Conservation (phyloP, 768 basidiomycete species). For the Mycena albidolilacea region DNA sequence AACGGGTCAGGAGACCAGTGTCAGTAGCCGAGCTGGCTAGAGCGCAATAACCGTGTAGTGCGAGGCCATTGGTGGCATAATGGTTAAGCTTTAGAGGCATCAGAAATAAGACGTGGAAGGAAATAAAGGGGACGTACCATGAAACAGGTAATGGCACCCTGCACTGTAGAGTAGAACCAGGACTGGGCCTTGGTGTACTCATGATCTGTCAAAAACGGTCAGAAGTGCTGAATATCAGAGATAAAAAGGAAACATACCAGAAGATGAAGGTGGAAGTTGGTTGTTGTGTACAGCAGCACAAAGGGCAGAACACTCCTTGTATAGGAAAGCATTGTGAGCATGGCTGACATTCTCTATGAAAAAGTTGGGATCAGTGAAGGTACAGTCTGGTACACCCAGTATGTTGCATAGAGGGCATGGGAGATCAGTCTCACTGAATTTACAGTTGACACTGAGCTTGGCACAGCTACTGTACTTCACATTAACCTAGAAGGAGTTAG, state of each 20-base stretch:
- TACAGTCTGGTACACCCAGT: background rate
- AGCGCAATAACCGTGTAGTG: background rate
- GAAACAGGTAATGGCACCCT: background rate
- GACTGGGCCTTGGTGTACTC: background rate
- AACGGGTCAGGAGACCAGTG: background rate
- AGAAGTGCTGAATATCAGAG: background rate
- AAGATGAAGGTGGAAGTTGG: background rate
- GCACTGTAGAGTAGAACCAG: background rate
- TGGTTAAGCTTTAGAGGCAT: background rate
- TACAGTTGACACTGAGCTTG: background rate
- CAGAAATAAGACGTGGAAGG: background rate
- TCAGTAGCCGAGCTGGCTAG: background rate
- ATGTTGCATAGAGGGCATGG: background rate
- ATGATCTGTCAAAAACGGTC: background rate
- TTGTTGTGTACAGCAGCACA: background rate
- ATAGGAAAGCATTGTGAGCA: background rate
- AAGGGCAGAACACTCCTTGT: background rate
- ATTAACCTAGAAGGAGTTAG: background rate
- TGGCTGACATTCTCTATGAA: background rate
- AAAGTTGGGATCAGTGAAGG: background rate
- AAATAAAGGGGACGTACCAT: background rate
- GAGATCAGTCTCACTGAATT: background rate
- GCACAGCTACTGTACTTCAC: background rate
- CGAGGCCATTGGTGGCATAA: background rate
- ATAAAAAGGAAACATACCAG: background rate